Conservation (phyloP, 2,329 filamentous ascomycete species). For the Thielaviopsis ethacetica region DNA sequence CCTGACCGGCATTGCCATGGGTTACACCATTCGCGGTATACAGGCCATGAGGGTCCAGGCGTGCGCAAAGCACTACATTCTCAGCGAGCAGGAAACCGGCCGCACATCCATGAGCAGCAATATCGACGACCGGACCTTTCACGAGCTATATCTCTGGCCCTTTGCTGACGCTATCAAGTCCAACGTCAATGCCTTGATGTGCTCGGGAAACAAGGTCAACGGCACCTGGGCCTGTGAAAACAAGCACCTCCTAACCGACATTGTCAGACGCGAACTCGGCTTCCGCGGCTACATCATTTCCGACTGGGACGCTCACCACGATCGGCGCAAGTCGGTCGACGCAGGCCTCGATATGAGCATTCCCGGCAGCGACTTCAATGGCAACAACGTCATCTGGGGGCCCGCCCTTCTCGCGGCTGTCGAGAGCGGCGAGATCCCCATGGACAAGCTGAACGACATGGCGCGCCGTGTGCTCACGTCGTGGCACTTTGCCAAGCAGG, state of each 20-base stretch:
- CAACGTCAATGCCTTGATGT: constrained; percentile 53
- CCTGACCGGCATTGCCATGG: constrained; percentile 63
- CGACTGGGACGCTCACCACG: constrained; percentile 20
- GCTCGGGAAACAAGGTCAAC: constrained; percentile 57
- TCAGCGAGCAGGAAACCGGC: constrained; percentile 52
- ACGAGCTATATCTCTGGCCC: constrained; percentile 52
- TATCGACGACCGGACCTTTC: constrained; percentile 47
- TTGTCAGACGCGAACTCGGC: constrained; percentile 45
- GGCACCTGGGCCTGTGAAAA: constrained; percentile 53
- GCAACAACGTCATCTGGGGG: constrained; percentile 38
- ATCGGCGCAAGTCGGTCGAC: constrained; percentile 26
- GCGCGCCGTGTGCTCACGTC: constrained; percentile 44
- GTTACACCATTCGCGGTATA: constrained; percentile 59
- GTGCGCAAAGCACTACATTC: constrained; percentile 43
- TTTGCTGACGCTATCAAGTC: constrained; percentile 53
- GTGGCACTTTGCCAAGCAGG: constrained; percentile 42
- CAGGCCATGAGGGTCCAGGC: constrained; percentile 38
- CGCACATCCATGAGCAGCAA: constrained; percentile 38
- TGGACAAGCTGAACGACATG: constrained; percentile 51
- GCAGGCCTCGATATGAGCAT: constrained; percentile 69
- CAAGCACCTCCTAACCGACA: constrained; percentile 38
- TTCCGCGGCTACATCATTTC: constrained; percentile 31
- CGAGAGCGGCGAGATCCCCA: constrained; percentile 38
- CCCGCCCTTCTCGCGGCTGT: constrained; percentile 35
- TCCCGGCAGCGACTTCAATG: constrained; percentile 49